Evolutionary conservation across 73 alveolate species (phyloP).

Genomic region (Tetrahymena borealis): DNA sequence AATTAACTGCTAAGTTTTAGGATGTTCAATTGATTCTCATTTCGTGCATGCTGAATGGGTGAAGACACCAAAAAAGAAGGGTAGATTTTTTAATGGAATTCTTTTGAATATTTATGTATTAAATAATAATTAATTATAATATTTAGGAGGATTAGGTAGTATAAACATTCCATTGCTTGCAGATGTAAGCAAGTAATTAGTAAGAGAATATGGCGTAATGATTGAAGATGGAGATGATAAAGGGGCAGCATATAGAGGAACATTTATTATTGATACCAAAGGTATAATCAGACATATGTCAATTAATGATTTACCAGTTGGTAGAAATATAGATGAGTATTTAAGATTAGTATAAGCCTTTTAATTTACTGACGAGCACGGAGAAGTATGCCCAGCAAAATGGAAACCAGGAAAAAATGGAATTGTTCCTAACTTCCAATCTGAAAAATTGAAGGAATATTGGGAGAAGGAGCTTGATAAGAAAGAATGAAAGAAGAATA

Average conservation of each 20-base stretch:
- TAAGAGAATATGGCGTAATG: slow-evolving; percentile 80
- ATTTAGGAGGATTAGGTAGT: slow-evolving; percentile 85
- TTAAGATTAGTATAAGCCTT: slow-evolving; percentile 90
- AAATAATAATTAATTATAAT: neutral
- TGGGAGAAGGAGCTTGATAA: slow-evolving; percentile 74
- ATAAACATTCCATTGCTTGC: slow-evolving; percentile 87
- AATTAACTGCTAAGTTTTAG: slow-evolving; percentile 71
- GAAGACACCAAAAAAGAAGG: slow-evolving; percentile 74
- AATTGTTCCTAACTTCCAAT: slow-evolving; percentile 75
- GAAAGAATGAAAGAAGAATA: slow-evolving; percentile 4
- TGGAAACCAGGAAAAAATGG: slow-evolving; percentile 94
- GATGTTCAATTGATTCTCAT: slow-evolving; percentile 75
- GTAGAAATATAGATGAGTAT: slow-evolving; percentile 91
- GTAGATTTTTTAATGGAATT: neutral
- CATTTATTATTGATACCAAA: slow-evolving; percentile 88
- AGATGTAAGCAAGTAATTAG: slow-evolving; percentile 66
- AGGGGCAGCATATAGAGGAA: slow-evolving; percentile 94
- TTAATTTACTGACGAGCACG: slow-evolving; percentile 94
- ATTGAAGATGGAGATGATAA: slow-evolving; percentile 55
- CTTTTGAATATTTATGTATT: neutral
- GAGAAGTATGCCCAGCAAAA: slow-evolving; percentile 96
- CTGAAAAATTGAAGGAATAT: slow-evolving; percentile 53
- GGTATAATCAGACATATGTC: slow-evolving; percentile 89
- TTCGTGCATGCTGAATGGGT: slow-evolving; percentile 81
- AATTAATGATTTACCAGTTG: slow-evolving; percentile 95